These are phyloP conservation scores for Yamadazyma triangularis DNA, from an alignment of 1,139 yeast species.

Conservation along the genomic window DNA sequence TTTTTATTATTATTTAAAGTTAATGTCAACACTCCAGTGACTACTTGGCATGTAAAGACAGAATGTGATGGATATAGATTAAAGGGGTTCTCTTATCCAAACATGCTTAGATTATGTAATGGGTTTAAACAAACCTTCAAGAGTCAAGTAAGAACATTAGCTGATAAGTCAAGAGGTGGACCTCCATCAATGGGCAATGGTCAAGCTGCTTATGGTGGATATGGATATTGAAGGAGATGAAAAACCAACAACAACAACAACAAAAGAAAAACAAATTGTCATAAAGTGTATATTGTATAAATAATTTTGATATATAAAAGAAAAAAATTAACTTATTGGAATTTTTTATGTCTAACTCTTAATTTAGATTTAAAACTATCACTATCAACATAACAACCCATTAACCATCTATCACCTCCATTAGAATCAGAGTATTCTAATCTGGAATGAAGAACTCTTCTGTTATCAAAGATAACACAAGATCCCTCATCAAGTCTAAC, in stretches of 20 bases:
- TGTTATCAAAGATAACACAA: constrained; percentile 69
- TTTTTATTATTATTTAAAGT: constrained; percentile 79
- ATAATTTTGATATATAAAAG: not conserved
- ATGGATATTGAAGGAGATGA: constrained; percentile 21
- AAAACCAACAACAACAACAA: not conserved
- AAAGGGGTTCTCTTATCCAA: constrained; percentile 77
- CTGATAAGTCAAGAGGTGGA: constrained; percentile 15
- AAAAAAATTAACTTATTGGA: constrained; percentile 1
- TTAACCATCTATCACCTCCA: constrained; percentile 65
- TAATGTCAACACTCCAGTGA: constrained; percentile 65
- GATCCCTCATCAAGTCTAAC: constrained; percentile 58
- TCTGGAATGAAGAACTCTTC: constrained; percentile 71
- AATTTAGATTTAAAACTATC: constrained; percentile 68
- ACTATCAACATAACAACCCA: constrained; percentile 74
- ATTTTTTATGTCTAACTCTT: constrained; percentile 23
- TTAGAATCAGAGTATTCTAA: constrained; percentile 49
- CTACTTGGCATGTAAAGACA: constrained; percentile 87
- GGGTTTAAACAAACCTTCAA: constrained; percentile 75
- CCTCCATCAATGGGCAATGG: constrained; percentile 4
- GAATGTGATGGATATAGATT: constrained; percentile 82
- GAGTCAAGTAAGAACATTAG: constrained; percentile 26
- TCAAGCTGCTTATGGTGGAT: constrained; percentile 22
- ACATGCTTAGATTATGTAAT: constrained; percentile 81
- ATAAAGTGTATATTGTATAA: no score
- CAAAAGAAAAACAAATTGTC: not conserved